Conservation (phyloP, 129 eudicot species). For the Pseudognaphalium luteoalbum region DNA sequence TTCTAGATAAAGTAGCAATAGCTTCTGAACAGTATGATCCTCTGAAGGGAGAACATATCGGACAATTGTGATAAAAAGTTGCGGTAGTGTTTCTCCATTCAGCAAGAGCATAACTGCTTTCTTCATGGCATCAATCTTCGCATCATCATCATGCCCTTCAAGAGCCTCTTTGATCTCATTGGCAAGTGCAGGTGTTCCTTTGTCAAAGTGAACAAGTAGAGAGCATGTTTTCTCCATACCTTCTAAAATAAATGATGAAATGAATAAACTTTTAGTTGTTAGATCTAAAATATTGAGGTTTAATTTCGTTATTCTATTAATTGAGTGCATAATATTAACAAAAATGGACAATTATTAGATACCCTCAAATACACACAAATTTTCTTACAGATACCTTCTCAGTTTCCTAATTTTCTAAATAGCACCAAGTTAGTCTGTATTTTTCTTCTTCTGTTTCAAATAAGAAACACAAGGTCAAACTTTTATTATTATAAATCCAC, state of each 20-base stretch:
- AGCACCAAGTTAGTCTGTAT: neutral
- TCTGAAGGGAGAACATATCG: slow-evolving; percentile 92
- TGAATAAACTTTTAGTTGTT: slow-evolving; percentile 4
- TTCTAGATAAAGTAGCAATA: slow-evolving; percentile 77
- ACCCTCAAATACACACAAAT: neutral
- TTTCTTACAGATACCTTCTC: neutral
- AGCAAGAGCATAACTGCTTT: slow-evolving; percentile 88
- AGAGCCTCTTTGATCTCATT: slow-evolving; percentile 97
- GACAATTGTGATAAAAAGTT: slow-evolving; percentile 87
- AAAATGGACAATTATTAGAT: neutral
- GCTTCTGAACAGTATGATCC: slow-evolving; percentile 89
- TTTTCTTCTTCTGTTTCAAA: neutral
- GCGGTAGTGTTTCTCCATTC: slow-evolving; percentile 94
- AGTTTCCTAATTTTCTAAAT: neutral
- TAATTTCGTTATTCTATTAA: neutral
- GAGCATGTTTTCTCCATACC: slow-evolving; percentile 91
- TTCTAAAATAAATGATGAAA: slow-evolving; percentile 33
- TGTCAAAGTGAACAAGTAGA: slow-evolving; percentile 82
- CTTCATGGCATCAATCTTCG: slow-evolving; percentile 93
- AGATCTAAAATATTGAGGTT: neutral
- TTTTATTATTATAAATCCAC: neutral
- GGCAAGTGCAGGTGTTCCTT: slow-evolving; percentile 93
- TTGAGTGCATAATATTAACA: neutral
- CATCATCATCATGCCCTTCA: slow-evolving; percentile 77
- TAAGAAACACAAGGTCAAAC: neutral